These are phyloP conservation scores for Zelonia costaricensis DNA, from an alignment of 208 protist species.

Conservation along the genomic window DNA sequence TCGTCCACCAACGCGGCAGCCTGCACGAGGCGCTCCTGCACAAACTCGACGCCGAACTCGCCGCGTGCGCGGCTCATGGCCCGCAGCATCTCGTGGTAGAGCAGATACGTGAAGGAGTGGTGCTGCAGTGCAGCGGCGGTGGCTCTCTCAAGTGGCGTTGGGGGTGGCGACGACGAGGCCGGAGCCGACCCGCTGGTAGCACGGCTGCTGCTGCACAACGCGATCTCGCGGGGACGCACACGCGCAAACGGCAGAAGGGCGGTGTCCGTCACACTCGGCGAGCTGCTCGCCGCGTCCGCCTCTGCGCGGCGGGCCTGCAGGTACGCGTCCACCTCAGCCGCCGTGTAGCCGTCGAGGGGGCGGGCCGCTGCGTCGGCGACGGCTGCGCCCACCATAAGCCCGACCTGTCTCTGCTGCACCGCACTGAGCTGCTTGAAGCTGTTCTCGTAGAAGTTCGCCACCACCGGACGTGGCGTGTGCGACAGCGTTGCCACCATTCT, in stretches of 20 bases:
- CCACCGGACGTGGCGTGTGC: slow-evolving; percentile 18
- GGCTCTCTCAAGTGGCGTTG: not conserved
- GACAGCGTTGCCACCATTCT: slow-evolving; percentile 24
- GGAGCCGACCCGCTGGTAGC: not conserved
- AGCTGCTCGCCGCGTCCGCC: not conserved
- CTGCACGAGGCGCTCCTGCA: slow-evolving; percentile 46
- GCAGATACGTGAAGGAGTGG: slow-evolving; percentile 69
- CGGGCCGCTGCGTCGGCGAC: slow-evolving; percentile 83
- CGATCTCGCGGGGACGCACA: slow-evolving; percentile 4
- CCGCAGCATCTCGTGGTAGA: slow-evolving; percentile 62
- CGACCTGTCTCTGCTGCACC: slow-evolving; percentile 80
- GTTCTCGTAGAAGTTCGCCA: slow-evolving; percentile 77
- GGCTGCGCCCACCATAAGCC: slow-evolving; percentile 67
- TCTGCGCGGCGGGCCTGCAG: slow-evolving; percentile 1
- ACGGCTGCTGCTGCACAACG: not conserved
- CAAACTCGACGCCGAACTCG: slow-evolving; percentile 47
- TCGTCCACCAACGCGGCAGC: slow-evolving; percentile 21
- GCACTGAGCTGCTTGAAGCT: slow-evolving; percentile 88
- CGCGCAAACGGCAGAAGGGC: slow-evolving; percentile 19
- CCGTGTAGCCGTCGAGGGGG: slow-evolving; percentile 41
- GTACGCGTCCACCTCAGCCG: slow-evolving; percentile 34
- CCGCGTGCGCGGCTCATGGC: slow-evolving; percentile 62
- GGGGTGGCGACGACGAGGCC: slow-evolving; percentile 8
- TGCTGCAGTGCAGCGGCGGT: slow-evolving; percentile 7
- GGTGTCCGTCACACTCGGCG: not conserved